Conservation (phyloP, 140 eudicot genomes). For the Bidens hawaiensis region DNA sequence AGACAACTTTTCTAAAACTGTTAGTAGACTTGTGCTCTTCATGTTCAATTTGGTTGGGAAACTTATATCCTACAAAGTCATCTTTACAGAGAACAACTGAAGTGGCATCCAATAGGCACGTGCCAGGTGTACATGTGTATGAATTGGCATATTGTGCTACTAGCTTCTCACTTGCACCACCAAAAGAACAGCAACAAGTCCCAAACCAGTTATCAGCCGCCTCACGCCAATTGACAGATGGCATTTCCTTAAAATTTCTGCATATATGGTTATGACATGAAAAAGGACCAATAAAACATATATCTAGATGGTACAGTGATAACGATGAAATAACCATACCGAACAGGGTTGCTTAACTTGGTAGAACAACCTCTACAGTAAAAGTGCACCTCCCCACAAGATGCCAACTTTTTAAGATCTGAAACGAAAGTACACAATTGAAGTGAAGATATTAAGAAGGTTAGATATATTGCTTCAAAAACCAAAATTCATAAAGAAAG, state of each 20-base stretch:
- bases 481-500: constrained; percentile 7
- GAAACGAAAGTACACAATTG: constrained; percentile 9
- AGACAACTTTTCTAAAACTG: not conserved
- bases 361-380: constrained; percentile 76
- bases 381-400: constrained; percentile 55
- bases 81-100: constrained; percentile 63
- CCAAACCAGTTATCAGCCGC: constrained; percentile 99
- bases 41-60: constrained; percentile 18
- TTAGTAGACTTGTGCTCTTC: constrained; percentile 25
- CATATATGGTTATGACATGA: constrained; percentile 11
- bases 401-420: constrained; percentile 61
- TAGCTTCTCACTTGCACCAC: constrained; percentile 76
- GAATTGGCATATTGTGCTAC: constrained; percentile 62
- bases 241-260: constrained; percentile 82
- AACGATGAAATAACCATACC: constrained; percentile 37
- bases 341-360: constrained; percentile 53
- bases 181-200: constrained; percentile 92
- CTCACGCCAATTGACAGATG: constrained; percentile 93
- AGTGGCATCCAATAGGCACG: constrained; percentile 56
- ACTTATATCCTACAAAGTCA: constrained; percentile 52
- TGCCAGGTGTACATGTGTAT: constrained; percentile 48
- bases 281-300: not conserved
- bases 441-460: constrained; percentile 1
- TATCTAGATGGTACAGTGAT: not conserved
- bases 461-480: not conserved